These are phyloP conservation scores for Leonotis leonurus DNA, from an alignment of 257 asterid genomes.

Conservation along the genomic window DNA sequence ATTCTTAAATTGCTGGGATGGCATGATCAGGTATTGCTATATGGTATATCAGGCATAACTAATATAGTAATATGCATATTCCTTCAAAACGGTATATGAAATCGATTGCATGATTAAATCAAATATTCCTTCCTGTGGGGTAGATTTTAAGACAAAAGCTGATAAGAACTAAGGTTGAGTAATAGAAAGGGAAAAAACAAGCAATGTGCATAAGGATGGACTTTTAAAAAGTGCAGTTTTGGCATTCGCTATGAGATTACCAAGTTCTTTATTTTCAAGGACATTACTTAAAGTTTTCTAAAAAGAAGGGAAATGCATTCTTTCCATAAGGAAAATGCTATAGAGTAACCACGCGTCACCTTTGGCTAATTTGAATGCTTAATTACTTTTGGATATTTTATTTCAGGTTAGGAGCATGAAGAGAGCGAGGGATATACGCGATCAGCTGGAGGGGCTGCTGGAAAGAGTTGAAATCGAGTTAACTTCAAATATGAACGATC, in stretches of 20 bases:
- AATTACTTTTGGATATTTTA: not conserved
- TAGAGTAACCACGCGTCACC: not conserved
- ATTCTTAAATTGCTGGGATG: constrained; percentile 6
- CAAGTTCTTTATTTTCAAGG: not conserved
- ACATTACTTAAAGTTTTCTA: not conserved
- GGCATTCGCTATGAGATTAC: not conserved
- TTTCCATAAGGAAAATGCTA: not conserved
- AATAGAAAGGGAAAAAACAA: not conserved
- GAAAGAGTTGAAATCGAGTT: constrained; percentile 90
- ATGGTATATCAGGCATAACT: not conserved
- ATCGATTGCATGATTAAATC: not conserved
- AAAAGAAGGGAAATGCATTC: not conserved
- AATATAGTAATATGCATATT: not conserved
- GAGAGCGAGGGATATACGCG: constrained; percentile 90
- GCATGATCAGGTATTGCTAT: not conserved
- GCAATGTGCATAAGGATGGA: not conserved
- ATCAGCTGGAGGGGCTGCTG: constrained; percentile 80
- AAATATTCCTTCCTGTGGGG: not conserved
- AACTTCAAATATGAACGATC: constrained; percentile 48
- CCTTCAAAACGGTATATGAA: not conserved
- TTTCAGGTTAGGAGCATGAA: constrained; percentile 90
- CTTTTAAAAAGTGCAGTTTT: not conserved
- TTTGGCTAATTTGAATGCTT: constrained; percentile 1
- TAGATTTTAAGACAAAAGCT: not conserved
- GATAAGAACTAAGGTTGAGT: not conserved